Percentiles rank a stretch among this genome's conserved stretches.
Conservation (phyloP, 257 asterid species). For the Avicennia marina region DNA sequence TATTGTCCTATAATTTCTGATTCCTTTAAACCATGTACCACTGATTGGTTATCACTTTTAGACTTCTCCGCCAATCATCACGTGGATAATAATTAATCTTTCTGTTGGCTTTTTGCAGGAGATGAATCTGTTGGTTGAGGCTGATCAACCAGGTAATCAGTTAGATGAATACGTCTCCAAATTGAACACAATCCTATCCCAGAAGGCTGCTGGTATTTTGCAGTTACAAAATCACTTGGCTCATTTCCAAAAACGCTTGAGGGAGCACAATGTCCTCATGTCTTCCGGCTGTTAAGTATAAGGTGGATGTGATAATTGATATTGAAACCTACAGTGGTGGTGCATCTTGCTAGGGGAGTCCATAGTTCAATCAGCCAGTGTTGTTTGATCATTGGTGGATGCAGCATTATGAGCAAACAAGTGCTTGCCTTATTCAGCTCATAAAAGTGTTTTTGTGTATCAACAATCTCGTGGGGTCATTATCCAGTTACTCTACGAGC, state of each 20-base stretch:
- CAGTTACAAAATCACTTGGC: slow-evolving; percentile 84
- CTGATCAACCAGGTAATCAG: slow-evolving; percentile 94
- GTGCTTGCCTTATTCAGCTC: too few relatives aligned
- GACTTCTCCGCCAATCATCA: background rate
- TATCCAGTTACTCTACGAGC: slow-evolving; percentile 11
- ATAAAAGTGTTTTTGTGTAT: too few relatives aligned
- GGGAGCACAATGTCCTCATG: slow-evolving; percentile 82
- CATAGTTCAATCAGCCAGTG: too few relatives aligned
- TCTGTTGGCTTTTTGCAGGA: slow-evolving; percentile 45
- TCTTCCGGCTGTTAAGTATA: slow-evolving; percentile 78
- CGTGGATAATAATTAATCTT: too few relatives aligned
- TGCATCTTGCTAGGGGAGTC: too few relatives aligned
- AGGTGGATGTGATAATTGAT: background rate
- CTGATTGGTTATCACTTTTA: background rate
- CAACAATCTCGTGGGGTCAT: slow-evolving; percentile 15
- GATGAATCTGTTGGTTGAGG: slow-evolving; percentile 91
- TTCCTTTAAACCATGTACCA: background rate
- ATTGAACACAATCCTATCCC: slow-evolving; percentile 83
- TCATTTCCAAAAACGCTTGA: slow-evolving; percentile 72
- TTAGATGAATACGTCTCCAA: slow-evolving; percentile 68
- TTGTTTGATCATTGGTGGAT: too few relatives aligned
- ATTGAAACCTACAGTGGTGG: too few relatives aligned
- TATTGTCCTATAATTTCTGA: background rate
- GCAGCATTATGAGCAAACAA: too few relatives aligned
- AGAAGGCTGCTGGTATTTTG: slow-evolving; percentile 79